Conservation (phyloP, 148 eudicot species). For the Rhododendron simsii region DNA sequence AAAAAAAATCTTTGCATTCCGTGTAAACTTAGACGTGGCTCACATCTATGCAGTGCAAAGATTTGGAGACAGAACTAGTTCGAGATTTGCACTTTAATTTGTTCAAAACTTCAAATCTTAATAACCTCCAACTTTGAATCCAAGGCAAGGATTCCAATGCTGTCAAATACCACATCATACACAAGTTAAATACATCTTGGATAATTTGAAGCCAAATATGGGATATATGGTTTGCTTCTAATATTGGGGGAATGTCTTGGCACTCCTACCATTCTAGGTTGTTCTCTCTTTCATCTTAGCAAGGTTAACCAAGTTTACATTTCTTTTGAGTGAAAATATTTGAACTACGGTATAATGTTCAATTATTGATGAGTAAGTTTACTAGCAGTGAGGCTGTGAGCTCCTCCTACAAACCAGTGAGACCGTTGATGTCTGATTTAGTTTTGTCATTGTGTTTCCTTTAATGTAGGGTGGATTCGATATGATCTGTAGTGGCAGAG, state of each 20-base stretch:
- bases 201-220: background rate
- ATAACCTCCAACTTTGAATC: background rate
- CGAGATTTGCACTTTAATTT: background rate
- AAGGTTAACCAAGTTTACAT: background rate
- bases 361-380: background rate
- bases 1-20: background rate
- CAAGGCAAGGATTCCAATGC: background rate
- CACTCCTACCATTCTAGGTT: background rate
- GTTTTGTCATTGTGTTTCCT: background rate
- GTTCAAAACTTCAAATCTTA: background rate
- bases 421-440: background rate
- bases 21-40: background rate
- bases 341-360: background rate
- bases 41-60: background rate
- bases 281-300: background rate
- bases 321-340: background rate
- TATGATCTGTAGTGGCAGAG: conserved; percentile 97
- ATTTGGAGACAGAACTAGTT: background rate
- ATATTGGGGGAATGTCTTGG: background rate
- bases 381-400: background rate
- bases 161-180: background rate
- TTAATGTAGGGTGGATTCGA: conserved; percentile 86
- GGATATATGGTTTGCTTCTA: background rate
- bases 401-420: background rate
- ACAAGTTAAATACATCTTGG: background rate